Percentiles rank a stretch among this genome's conserved stretches.
Evolutionary conservation across 2,329 filamentous ascomycete species (phyloP).

Genomic region (Pseudogymnoascus sp.): DNA sequence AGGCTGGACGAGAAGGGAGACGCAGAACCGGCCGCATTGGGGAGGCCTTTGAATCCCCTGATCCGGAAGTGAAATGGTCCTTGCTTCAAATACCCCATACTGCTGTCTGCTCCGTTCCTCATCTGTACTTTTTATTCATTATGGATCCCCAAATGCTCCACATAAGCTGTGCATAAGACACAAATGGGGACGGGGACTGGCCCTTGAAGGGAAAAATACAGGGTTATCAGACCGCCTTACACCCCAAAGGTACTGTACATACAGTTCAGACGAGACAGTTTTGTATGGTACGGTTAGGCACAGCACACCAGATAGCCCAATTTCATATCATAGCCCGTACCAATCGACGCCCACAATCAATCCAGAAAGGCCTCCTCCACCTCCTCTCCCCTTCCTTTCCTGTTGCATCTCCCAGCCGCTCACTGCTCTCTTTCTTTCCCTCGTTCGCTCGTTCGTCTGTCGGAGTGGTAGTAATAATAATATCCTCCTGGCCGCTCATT

Average conservation of each 20-base stretch:
- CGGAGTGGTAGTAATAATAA: conserved; percentile 9
- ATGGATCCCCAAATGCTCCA: conserved; percentile 1
- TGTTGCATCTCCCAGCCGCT: conserved; percentile 8
- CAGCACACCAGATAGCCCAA: background rate
- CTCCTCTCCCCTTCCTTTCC: background rate
- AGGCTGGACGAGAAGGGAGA: background rate
- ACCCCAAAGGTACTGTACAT: background rate
- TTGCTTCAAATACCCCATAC: background rate
- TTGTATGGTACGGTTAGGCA: background rate
- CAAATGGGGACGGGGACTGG: background rate
- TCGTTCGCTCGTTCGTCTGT: conserved; percentile 3
- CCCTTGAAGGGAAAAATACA: background rate
- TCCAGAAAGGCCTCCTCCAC: background rate
- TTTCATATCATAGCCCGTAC: background rate
- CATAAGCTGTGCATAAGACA: background rate
- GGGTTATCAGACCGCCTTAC: background rate
- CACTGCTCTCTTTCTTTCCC: background rate
- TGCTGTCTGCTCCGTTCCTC: background rate
- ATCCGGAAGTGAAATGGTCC: conserved; percentile 7
- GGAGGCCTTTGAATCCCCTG: conserved; percentile 7
- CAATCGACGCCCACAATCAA: conserved; percentile 1
- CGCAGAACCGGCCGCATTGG: conserved; percentile 1
- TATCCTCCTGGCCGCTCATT: conserved; percentile 8
- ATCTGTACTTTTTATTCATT: background rate
- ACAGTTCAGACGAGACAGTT: background rate